Percentiles rank a stretch among this genome's conserved stretches.
These are phyloP conservation scores for Miscanthus lutarioriparius DNA, from an alignment of 176 grass and related monocot genomes.

Conservation along the genomic window DNA sequence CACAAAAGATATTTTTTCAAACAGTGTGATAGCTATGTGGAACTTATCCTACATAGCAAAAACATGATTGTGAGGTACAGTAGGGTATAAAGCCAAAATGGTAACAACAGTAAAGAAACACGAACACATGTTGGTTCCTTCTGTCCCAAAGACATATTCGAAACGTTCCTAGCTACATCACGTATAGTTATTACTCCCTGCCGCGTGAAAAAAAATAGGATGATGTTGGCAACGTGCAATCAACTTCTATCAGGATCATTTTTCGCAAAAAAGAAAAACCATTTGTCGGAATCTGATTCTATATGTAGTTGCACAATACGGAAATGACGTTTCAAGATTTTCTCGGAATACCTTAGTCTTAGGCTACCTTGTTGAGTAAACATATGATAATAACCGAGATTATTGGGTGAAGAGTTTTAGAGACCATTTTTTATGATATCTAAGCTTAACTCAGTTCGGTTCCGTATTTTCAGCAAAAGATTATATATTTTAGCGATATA, in stretches of 20 bases:
- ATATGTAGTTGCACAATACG: neutral
- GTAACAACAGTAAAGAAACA: neutral
- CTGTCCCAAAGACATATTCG: neutral
- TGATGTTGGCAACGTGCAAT: neutral
- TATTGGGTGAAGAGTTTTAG: neutral
- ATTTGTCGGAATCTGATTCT: neutral
- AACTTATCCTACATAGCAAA: neutral
- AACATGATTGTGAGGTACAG: neutral
- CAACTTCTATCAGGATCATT: neutral
- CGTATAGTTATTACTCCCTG: neutral
- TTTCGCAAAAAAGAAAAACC: neutral
- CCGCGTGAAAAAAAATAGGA: neutral
- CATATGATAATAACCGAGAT: neutral
- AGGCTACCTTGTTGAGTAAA: neutral
- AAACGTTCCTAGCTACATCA: neutral
- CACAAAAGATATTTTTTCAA: slow-evolving; percentile 5
- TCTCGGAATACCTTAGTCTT: neutral
- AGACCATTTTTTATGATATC: neutral
- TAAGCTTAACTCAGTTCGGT: neutral
- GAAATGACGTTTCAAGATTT: neutral
- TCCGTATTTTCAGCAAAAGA: neutral
- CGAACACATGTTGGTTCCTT: neutral
- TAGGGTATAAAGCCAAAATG: neutral
- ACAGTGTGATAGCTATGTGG: slow-evolving; percentile 24
- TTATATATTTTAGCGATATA: neutral